Evolutionary conservation across 1,284 basidiomycete species (phyloP), one percentile per base, ranked within the genome.

Genomic region (Cutaneotrichosporon sp.): DNA sequence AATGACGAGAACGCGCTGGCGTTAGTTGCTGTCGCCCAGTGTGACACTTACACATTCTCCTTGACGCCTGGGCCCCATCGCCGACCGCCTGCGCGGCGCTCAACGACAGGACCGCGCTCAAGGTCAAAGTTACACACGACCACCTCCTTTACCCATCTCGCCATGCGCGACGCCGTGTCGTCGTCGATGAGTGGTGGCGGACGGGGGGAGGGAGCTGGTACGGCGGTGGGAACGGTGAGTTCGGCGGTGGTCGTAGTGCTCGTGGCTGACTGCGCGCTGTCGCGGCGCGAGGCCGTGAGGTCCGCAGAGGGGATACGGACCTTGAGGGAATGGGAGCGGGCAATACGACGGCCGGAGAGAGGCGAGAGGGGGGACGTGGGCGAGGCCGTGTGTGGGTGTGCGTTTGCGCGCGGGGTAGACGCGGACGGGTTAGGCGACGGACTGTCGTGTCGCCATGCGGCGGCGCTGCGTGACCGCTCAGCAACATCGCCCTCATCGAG

Each of bases 1-100:
- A 98, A 92, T 0, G 90, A 85, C 0, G 89, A 91, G 75, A 97
- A 97, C 5, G 92, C 90, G 52, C 91, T 92, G 55, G 8, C 54
- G 51, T 49, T 14, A 45, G 45, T n/a, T 17, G 45, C 3, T 14
- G 3, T 30, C 26, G 7, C 7, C 7, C 45, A 44, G 14, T 20
- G 30, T 8, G 15, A 42, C 2, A 79, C 87, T 65, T 37, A 92
- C 90, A 96, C 86, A 66, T 93, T 96, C 87, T 88, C 57, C 78
- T 80, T 73, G 87, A 90, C 37, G 77, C 78, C 59, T 79, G 80
- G 47, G 78, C 81, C 54, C 94, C 77, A 59, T 74, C 77, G 22
- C 83, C 76, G 7, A 79, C 81, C 44, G 83, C 90, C 67, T 81
- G 87, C 58, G 85, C 77, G 49, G 1, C 83, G 82, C 59, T 84